phyloP scores from a whole-genome alignment of 805 yeast species.

The Diddensiella caesifluorescens region DNA sequence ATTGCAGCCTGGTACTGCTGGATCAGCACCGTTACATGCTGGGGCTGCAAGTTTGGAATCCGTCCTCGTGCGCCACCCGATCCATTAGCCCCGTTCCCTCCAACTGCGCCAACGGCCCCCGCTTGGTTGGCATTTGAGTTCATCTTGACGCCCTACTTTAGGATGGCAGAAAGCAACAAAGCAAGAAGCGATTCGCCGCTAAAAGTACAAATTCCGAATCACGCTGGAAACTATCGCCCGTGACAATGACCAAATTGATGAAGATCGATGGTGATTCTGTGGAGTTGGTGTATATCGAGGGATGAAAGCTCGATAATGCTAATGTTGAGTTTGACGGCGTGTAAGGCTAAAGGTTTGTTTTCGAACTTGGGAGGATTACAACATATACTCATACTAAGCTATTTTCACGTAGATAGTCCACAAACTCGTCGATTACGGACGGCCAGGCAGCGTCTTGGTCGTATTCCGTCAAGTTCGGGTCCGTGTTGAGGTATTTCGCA shows the following conservation, averaged over 20 bases:
- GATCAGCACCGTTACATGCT: slow-evolving; percentile 27
- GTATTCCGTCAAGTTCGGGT: slow-evolving; percentile 53
- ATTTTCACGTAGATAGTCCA: slow-evolving; percentile 40
- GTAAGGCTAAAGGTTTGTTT: too few species aligned
- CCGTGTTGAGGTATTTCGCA: slow-evolving; percentile 41
- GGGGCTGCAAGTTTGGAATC: slow-evolving; percentile 16
- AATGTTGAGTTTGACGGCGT: too few species aligned
- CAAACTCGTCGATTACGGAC: slow-evolving; percentile 74
- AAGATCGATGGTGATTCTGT: too few species aligned
- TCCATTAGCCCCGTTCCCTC: neutral
- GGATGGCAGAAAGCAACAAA: too few species aligned
- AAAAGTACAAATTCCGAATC: too few species aligned
- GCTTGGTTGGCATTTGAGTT: neutral
- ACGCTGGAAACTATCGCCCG: too few species aligned
- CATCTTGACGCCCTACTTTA: too few species aligned
- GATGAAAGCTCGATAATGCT: too few species aligned
- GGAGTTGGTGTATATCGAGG: too few species aligned
- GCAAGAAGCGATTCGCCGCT: too few species aligned
- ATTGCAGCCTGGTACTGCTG: slow-evolving; percentile 29
- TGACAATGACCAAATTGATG: too few species aligned
- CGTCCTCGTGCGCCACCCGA: neutral
- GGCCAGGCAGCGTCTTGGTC: slow-evolving; percentile 93
- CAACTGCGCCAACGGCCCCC: neutral
- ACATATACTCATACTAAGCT: neutral
- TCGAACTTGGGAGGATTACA: too few species aligned